These are phyloP conservation scores for Whalleya microplaca DNA, from an alignment of 2,329 filamentous ascomycete genomes.

Conservation along the genomic window DNA sequence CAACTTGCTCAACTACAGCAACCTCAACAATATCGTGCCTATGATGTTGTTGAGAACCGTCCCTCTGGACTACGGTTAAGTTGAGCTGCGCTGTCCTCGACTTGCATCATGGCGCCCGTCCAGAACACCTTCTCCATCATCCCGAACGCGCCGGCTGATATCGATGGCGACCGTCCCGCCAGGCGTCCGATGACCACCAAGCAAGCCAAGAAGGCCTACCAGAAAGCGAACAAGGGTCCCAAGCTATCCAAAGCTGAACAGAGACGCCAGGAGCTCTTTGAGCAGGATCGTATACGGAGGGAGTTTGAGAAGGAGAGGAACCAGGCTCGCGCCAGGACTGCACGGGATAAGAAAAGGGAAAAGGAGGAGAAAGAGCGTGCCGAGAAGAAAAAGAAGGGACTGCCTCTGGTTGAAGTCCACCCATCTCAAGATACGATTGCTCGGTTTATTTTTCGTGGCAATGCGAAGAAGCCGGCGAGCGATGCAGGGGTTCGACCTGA, in stretches of 20 bases:
- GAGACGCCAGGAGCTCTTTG: conserved; percentile 45
- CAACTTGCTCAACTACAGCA: neutral
- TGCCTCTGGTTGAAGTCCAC: conserved; percentile 51
- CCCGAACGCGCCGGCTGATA: conserved; percentile 37
- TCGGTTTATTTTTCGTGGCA: conserved; percentile 49
- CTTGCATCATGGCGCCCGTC: conserved; percentile 37
- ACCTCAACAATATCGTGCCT: conserved; percentile 1
- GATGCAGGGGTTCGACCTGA: neutral
- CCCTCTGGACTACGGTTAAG: conserved; percentile 11
- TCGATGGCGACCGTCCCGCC: conserved; percentile 27
- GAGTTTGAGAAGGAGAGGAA: conserved; percentile 55
- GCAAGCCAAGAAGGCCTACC: conserved; percentile 51
- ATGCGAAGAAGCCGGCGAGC: conserved; percentile 21
- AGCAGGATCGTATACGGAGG: conserved; percentile 59
- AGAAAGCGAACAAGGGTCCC: conserved; percentile 44
- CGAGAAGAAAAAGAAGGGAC: conserved; percentile 54
- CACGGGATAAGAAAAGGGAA: conserved; percentile 59
- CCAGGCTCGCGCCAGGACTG: conserved; percentile 51
- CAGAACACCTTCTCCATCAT: conserved; percentile 43
- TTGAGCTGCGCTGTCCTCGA: conserved; percentile 3
- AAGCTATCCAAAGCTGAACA: conserved; percentile 49
- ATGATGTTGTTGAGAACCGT: conserved; percentile 13
- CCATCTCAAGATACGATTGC: conserved; percentile 63
- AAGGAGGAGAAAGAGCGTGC: conserved; percentile 54
- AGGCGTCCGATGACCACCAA: conserved; percentile 53